Conservation (phyloP, 345 rosid genomes). For the Syzygium aromaticum region DNA sequence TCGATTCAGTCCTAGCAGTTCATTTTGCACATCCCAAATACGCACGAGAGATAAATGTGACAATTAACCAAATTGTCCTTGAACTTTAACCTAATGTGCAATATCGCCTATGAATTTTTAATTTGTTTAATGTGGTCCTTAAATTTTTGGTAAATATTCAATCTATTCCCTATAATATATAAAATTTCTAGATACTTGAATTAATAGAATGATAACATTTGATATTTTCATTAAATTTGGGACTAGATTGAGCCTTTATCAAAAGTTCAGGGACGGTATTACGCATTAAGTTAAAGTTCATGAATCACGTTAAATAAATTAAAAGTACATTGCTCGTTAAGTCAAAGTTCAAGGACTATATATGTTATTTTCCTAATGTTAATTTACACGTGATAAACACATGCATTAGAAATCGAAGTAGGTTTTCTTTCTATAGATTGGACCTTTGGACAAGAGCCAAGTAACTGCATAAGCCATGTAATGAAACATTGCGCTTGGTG, state of each 20-base stretch:
- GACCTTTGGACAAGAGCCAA: neutral
- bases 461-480: accelerated
- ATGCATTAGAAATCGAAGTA: neutral
- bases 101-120: too few species aligned
- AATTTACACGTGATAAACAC: neutral
- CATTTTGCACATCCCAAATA: neutral
- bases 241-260: too few species aligned
- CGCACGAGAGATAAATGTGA: too few species aligned
- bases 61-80: too few species aligned
- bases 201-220: too few species aligned
- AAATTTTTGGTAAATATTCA: too few species aligned
- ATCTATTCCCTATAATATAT: too few species aligned
- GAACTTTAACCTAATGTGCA: accelerated
- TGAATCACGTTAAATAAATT: accelerated
- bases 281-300: neutral
- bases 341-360: accelerated
- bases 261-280: accelerated
- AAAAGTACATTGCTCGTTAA: accelerated
- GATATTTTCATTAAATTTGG: too few species aligned
- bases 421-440: too few species aligned
- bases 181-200: too few species aligned
- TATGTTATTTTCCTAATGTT: neutral
- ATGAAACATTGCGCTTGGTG: neutral
- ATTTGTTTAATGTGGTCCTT: too few species aligned
- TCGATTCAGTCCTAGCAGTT: too few species aligned